Percentiles rank a stretch among this genome's conserved stretches.
Evolutionary conservation across 345 rosid genomes (phyloP).

Genomic region (Syzygium oleosum): DNA sequence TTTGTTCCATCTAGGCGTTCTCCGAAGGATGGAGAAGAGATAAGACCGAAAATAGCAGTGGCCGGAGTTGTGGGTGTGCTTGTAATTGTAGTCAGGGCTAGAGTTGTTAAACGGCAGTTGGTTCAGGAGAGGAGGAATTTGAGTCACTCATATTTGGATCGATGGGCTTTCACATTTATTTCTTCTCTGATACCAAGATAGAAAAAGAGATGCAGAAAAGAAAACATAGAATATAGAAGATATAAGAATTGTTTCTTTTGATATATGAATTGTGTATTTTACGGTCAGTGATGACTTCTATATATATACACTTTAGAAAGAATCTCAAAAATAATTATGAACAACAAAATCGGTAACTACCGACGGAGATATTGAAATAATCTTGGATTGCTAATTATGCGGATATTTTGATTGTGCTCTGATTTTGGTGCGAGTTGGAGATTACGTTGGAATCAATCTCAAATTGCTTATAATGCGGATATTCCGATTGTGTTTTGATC

Average conservation of each 20-base stretch:
- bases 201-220: too few species aligned
- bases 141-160: too few species aligned
- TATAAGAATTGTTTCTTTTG: background rate
- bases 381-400: background rate
- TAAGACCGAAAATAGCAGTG: too few species aligned
- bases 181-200: background rate
- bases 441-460: background rate
- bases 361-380: background rate
- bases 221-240: background rate
- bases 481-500: too few species aligned
- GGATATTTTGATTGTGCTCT: background rate
- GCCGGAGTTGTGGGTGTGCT: too few species aligned
- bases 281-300: background rate
- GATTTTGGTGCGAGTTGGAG: background rate
- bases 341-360: accelerated
- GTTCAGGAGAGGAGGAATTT: too few species aligned
- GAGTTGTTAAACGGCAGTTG: too few species aligned
- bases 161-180: too few species aligned
- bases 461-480: background rate
- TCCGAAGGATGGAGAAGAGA: background rate
- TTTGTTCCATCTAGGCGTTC: background rate
- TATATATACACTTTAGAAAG: background rate
- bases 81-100: too few species aligned
- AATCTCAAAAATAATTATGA: background rate
- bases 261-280: background rate